Conservation (phyloP, 306 rosid species). For the Fragaria nilgerrensis region DNA sequence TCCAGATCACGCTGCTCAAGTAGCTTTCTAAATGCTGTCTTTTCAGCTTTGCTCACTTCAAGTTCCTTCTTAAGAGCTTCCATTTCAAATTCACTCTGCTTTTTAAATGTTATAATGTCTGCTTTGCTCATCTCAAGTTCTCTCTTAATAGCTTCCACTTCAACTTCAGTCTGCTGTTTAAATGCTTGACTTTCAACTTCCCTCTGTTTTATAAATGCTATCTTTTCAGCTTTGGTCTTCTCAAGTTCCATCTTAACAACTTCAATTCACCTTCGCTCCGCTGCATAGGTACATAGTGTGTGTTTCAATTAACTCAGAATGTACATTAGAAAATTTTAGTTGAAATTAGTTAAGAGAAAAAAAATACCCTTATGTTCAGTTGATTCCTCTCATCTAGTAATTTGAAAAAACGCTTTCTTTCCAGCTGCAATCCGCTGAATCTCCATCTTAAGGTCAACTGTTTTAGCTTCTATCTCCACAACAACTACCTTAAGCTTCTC, state of each 20-base stretch:
- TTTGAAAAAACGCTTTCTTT: neutral
- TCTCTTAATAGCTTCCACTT: neutral
- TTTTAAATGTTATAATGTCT: neutral
- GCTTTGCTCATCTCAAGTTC: neutral
- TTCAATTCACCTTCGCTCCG: neutral
- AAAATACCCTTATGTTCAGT: neutral
- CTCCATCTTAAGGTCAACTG: neutral
- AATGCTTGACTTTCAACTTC: neutral
- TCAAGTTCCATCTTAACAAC: neutral
- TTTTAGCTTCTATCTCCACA: neutral
- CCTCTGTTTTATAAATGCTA: neutral
- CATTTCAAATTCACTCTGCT: constrained; percentile 24
- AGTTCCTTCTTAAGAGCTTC: neutral
- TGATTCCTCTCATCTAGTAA: neutral
- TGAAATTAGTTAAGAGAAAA: neutral
- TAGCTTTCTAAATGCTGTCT: neutral
- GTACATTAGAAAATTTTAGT: neutral
- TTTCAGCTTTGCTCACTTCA: neutral
- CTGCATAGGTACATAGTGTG: neutral
- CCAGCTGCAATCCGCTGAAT: neutral
- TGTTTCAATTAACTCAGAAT: neutral
- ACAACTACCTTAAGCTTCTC: neutral
- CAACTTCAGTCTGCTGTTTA: constrained; percentile 28
- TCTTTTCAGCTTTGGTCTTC: neutral
- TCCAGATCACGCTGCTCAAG: constrained; percentile 38